phyloP scores from a whole-genome alignment of 352 stramenopile genomes.

The Globisporangium okanoganense region DNA sequence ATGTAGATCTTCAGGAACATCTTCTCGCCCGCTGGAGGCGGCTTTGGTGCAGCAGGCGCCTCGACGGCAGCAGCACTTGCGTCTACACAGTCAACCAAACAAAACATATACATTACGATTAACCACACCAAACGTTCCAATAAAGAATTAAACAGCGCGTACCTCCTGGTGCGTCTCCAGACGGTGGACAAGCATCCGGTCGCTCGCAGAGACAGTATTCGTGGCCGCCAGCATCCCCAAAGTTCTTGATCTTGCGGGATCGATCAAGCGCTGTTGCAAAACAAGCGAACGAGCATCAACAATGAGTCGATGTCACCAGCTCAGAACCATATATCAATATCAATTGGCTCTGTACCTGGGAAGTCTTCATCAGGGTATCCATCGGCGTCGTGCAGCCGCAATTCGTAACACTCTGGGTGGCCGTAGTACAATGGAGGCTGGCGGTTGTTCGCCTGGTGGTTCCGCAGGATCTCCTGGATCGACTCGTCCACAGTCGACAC shows the following conservation, averaged over 20 bases:
- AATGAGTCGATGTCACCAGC: neutral
- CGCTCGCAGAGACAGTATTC: conserved; percentile 87
- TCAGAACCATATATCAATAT: neutral
- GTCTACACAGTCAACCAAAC: conserved; percentile 15
- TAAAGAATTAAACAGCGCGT: neutral
- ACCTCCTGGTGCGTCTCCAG: conserved; percentile 46
- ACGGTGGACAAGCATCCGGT: conserved; percentile 77
- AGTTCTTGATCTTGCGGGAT: conserved; percentile 89
- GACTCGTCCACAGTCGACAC: conserved; percentile 84
- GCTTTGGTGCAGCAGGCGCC: conserved; percentile 34
- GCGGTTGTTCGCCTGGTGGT: conserved; percentile 56
- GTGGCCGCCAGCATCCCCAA: conserved; percentile 83
- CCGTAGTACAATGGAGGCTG: conserved; percentile 81
- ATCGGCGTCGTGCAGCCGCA: conserved; percentile 80
- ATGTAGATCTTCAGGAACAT: conserved; percentile 88
- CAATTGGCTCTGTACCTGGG: conserved; percentile 33
- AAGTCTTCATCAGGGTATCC: conserved; percentile 87
- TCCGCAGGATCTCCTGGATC: conserved; percentile 78
- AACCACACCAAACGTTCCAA: neutral
- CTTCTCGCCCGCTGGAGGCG: conserved; percentile 61
- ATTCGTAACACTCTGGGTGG: conserved; percentile 84
- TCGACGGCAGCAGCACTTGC: conserved; percentile 13
- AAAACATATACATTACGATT: neutral
- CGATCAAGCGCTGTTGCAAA: conserved; percentile 56
- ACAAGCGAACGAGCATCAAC: neutral